Evolutionary conservation across 2,329 filamentous ascomycete genomes (phyloP).

Genomic region (Leptodontidium sp.): DNA sequence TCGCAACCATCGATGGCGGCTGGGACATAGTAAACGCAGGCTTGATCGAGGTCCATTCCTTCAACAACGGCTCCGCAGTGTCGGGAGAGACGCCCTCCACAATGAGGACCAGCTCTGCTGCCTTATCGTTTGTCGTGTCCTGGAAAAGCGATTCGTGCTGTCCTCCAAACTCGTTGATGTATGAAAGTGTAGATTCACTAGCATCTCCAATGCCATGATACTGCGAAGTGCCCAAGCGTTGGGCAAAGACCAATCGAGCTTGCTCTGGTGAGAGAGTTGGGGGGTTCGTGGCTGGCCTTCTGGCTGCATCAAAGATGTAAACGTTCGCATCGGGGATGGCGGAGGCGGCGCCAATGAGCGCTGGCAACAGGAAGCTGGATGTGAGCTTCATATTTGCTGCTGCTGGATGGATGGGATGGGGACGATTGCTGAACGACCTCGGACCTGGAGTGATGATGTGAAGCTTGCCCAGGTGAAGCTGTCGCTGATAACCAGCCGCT

Average conservation of each 20-base stretch:
- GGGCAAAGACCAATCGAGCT: constrained; percentile 65
- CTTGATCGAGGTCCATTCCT: constrained; percentile 50
- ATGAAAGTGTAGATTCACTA: constrained; percentile 53
- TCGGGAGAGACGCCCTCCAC: constrained; percentile 63
- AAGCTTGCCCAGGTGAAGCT: constrained; percentile 14
- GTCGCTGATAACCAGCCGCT: constrained; percentile 2
- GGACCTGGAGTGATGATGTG: constrained; percentile 32
- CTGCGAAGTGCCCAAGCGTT: constrained; percentile 58
- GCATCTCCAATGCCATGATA: constrained; percentile 55
- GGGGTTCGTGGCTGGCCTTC: constrained; percentile 53
- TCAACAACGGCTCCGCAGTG: constrained; percentile 53
- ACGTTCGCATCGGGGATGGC: constrained; percentile 55
- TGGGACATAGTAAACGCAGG: constrained; percentile 60
- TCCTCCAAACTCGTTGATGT: constrained; percentile 69
- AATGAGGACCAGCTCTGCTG: constrained; percentile 64
- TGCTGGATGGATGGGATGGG: constrained; percentile 23
- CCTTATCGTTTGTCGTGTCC: constrained; percentile 39
- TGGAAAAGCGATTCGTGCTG: constrained; percentile 60
- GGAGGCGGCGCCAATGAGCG: constrained; percentile 48
- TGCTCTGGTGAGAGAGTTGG: constrained; percentile 54
- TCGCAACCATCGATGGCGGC: constrained; percentile 49
- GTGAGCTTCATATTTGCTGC: constrained; percentile 51
- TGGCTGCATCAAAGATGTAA: constrained; percentile 55
- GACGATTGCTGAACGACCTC: constrained; percentile 36
- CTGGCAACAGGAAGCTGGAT: constrained; percentile 50